Evolutionary conservation across 139 green algal genomes (phyloP).

Genomic region (Parachlorella kessleri): DNA sequence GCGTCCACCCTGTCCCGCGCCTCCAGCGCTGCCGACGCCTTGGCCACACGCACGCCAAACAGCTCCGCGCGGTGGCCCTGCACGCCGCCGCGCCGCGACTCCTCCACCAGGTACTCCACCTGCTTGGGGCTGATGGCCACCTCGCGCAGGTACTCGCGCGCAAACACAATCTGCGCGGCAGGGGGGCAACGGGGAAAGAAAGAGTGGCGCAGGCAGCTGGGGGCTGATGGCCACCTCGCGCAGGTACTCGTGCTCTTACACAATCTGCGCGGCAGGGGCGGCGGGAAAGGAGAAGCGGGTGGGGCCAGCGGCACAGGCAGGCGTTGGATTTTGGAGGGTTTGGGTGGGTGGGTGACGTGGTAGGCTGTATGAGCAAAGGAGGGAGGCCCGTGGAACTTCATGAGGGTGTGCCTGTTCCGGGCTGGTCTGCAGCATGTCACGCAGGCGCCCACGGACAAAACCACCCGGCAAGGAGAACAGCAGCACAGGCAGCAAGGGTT

Average conservation of each 20-base stretch:
- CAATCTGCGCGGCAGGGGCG: conserved; percentile 60
- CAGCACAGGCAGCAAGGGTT: too few relatives aligned
- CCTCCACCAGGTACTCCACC: conserved; percentile 94
- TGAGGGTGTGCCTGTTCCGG: too few relatives aligned
- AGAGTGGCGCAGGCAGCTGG: too few relatives aligned
- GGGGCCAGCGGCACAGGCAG: too few relatives aligned
- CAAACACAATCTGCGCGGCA: conserved; percentile 84
- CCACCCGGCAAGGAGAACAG: too few relatives aligned
- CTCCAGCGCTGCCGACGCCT: conserved; percentile 23
- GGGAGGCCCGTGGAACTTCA: too few relatives aligned
- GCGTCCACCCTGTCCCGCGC: conserved; percentile 68
- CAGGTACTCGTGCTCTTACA: conserved; percentile 97
- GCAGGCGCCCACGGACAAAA: too few relatives aligned
- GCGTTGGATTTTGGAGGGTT: too few relatives aligned
- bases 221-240: conserved; percentile 88
- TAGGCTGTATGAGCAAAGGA: too few relatives aligned
- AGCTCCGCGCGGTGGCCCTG: conserved; percentile 95
- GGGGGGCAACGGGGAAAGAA: not conserved
- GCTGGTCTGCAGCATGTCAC: too few relatives aligned
- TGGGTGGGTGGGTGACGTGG: too few relatives aligned
- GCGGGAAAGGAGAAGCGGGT: not conserved
- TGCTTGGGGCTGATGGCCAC: conserved; percentile 90
- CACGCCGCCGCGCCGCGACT: conserved; percentile 84
- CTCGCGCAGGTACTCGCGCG: conserved; percentile 96
- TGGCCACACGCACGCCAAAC: conserved; percentile 77